A percentile compares a stretch with the other conserved stretches of the same genome.
phyloP scores from a whole-genome alignment of 768 basidiomycete species.

The Pleurotus citrinopileatus region DNA sequence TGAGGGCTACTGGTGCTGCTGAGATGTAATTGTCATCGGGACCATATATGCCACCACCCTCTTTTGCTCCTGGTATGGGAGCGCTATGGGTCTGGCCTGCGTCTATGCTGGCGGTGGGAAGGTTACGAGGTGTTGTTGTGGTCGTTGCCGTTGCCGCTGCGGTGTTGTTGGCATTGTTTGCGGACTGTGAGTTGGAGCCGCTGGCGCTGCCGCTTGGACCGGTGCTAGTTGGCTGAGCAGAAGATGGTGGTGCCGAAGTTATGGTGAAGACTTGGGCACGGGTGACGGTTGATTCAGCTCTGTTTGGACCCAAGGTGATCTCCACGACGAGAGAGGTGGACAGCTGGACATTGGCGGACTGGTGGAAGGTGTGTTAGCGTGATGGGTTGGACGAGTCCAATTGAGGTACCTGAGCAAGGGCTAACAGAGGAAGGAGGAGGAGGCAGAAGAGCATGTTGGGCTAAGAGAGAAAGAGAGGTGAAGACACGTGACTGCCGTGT shows the following conservation, averaged over 20 bases:
- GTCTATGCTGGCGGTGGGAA: constrained; percentile 57
- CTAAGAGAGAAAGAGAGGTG: constrained; percentile 19
- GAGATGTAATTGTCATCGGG: constrained; percentile 67
- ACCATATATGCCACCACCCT: constrained; percentile 54
- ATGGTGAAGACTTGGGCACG: constrained; percentile 44
- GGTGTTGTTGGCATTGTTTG: too few relatives aligned
- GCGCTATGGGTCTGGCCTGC: constrained; percentile 57
- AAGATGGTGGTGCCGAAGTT: constrained; percentile 27
- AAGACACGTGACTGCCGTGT: constrained; percentile 5
- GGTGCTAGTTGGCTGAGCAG: constrained; percentile 15
- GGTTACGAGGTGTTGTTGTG: constrained; percentile 38
- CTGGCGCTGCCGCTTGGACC: constrained; percentile 11
- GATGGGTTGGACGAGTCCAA: not conserved
- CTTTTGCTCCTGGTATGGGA: constrained; percentile 53
- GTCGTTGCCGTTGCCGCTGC: constrained; percentile 18
- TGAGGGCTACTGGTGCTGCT: constrained; percentile 46
- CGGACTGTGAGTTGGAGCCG: constrained; percentile 9
- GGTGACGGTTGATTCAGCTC: constrained; percentile 36
- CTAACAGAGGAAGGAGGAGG: constrained; percentile 32
- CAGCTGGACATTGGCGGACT: constrained; percentile 25
- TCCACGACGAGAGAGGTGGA: constrained; percentile 38
- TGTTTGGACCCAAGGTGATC: constrained; percentile 36
- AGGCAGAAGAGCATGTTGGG: constrained; percentile 31
- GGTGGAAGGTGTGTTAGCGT: not conserved
- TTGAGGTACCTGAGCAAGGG: constrained; percentile 39